phyloP scores from a whole-genome alignment of 2,329 filamentous ascomycete species.

The Acarospora socialis region DNA sequence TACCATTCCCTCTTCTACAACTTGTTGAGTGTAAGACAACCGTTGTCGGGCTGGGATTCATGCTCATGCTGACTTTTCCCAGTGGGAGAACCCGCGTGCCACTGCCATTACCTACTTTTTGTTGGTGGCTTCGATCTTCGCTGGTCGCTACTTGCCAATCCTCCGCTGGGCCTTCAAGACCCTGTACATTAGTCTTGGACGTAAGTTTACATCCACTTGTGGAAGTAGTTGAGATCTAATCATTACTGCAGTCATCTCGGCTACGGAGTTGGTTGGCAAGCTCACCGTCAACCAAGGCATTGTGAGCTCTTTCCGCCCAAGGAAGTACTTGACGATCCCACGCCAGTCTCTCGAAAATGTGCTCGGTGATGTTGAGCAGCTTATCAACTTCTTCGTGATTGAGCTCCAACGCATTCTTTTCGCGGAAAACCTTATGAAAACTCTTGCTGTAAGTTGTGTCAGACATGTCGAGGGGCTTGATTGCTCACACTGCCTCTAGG shows the following conservation, averaged over 20 bases:
- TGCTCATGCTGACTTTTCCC: constrained; percentile 14
- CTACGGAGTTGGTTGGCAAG: constrained; percentile 43
- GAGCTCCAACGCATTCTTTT: constrained; percentile 53
- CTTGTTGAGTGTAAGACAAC: constrained; percentile 42
- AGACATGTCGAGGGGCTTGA: background rate
- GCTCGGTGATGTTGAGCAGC: constrained; percentile 47
- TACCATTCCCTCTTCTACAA: constrained; percentile 56
- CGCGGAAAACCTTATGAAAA: constrained; percentile 49
- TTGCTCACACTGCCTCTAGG: constrained; percentile 26
- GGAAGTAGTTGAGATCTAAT: constrained; percentile 8
- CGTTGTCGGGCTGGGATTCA: constrained; percentile 2
- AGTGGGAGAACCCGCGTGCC: constrained; percentile 53
- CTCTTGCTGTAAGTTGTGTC: constrained; percentile 39
- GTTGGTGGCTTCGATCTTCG: constrained; percentile 45
- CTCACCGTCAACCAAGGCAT: constrained; percentile 43
- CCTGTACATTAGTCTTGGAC: constrained; percentile 43
- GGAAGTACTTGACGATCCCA: constrained; percentile 51
- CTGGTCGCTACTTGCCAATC: constrained; percentile 47
- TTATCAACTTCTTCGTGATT: constrained; percentile 55
- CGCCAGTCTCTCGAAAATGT: constrained; percentile 48
- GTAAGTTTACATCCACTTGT: constrained; percentile 25
- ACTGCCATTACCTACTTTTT: constrained; percentile 46
- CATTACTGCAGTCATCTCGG: constrained; percentile 35
- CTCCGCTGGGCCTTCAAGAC: constrained; percentile 48
- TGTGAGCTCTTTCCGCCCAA: constrained; percentile 46